phyloP scores from a whole-genome alignment of 2,329 filamentous ascomycete genomes.

The Tolypocladium guangdongense region DNA sequence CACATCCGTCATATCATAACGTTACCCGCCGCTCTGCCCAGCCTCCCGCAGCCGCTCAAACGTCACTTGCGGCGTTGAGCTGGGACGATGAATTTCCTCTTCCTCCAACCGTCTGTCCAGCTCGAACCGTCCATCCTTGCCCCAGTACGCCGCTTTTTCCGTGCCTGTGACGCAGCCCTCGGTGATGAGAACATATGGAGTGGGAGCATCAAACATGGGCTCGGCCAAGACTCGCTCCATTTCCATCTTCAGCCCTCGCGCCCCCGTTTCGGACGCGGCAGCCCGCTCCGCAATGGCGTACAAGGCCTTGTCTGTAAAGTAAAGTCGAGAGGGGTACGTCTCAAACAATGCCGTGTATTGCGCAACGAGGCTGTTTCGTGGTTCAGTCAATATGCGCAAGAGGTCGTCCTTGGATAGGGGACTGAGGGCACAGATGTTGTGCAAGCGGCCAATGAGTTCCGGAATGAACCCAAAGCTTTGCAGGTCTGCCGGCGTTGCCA shows the following conservation, averaged over 20 bases:
- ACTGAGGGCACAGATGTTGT: slow-evolving; percentile 77
- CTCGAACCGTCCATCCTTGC: slow-evolving; percentile 59
- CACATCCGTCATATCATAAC: slow-evolving; percentile 2
- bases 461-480: slow-evolving; percentile 87
- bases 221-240: slow-evolving; percentile 70
- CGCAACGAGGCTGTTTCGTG: slow-evolving; percentile 73
- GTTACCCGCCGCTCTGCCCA: slow-evolving; percentile 35
- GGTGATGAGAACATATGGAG: slow-evolving; percentile 64
- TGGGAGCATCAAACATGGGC: slow-evolving; percentile 72
- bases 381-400: slow-evolving; percentile 83
- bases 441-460: slow-evolving; percentile 89
- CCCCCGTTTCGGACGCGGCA: slow-evolving; percentile 56
- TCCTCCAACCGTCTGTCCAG: slow-evolving; percentile 57
- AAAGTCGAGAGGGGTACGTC: slow-evolving; percentile 65
- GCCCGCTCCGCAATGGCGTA: slow-evolving; percentile 66
- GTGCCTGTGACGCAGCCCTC: slow-evolving; percentile 55
- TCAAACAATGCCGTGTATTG: slow-evolving; percentile 87
- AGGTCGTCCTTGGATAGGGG: slow-evolving; percentile 59
- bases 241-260: slow-evolving; percentile 66
- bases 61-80: slow-evolving; percentile 9
- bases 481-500: slow-evolving; percentile 64
- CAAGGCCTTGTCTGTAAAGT: slow-evolving; percentile 75
- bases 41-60: slow-evolving; percentile 35
- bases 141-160: slow-evolving; percentile 51
- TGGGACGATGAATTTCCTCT: slow-evolving; percentile 35